Evolutionary conservation across 306 rosid genomes (phyloP), one percentile per base, ranked within the genome.

Genomic region (Mucuna pruriens): DNA sequence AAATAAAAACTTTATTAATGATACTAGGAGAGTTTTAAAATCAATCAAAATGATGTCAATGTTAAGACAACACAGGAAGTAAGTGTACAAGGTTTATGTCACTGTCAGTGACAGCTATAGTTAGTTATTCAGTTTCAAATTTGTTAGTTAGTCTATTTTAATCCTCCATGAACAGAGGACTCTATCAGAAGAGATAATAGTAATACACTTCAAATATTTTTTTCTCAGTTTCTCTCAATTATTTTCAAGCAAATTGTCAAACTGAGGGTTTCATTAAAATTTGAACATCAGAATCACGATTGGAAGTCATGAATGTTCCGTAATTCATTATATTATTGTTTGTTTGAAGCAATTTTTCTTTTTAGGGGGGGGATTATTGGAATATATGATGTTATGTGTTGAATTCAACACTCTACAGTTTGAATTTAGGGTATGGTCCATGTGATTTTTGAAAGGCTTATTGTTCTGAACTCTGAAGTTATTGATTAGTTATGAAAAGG

Each of bases 401-500:
- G 44, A 70, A 23, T 45, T 78, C 40, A 66, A 1, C 80, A 54
- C 22, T 10, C 1, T 22, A 40, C 40, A 16, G 16, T 34, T 71
- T 55, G 17, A 22, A 77, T 45, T 40, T 62, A 36, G 29, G 60
- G 61, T 20, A 20, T 20, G 34, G 70, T 8, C 25, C 9, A 5
- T 45, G 29, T 54, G 34, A 23, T 55, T 38, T 26, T 64, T 20
- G 7, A 48, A 64, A 84, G 76, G 58, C 31, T 69, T 34, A 40
- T 60, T 68, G 44, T 52, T 82, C 12, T 48, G 29, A 39, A 63
- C 44, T 82, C 12, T 48, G 29, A 39, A 63, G 60, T n/a, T 29
- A 45, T 68, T 52, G 33, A 8, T 80, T 79, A 36, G 22, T 67
- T 58, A 15, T 15, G 42, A 54, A 25, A 23, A 20, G 0, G 23